Conservation (phyloP, 441 rosid genomes). For the Syzygium syzygioides region DNA sequence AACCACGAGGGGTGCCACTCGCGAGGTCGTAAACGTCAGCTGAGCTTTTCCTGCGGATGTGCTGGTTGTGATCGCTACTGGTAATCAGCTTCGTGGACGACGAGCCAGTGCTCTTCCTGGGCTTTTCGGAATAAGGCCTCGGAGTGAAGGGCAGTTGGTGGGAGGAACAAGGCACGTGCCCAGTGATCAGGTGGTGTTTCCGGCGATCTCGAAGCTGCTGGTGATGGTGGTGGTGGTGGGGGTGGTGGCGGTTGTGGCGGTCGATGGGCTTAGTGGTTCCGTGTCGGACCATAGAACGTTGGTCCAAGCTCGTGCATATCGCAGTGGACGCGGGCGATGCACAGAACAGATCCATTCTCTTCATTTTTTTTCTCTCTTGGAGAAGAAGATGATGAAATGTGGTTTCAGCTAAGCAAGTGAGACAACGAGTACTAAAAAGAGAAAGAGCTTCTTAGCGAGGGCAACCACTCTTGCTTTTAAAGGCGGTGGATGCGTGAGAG, state of each 20-base stretch:
- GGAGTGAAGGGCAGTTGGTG: conserved; percentile 50
- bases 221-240: background rate
- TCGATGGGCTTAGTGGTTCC: conserved; percentile 24
- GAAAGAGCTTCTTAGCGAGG: conserved; percentile 7
- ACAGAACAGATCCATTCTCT: conserved; percentile 63
- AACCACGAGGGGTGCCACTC: conserved; percentile 17
- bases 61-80: background rate
- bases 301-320: conserved; percentile 43
- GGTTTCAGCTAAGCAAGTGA: background rate
- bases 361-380: conserved; percentile 30
- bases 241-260: background rate
- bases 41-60: conserved; percentile 48
- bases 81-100: conserved; percentile 12
- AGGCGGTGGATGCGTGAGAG: background rate
- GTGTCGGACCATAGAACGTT: conserved; percentile 34
- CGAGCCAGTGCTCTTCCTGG: conserved; percentile 8
- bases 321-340: conserved; percentile 86
- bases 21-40: conserved; percentile 39
- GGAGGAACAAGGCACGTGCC: conserved; percentile 36
- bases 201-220: background rate
- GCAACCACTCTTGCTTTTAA: conserved; percentile 13
- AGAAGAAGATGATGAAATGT: background rate
- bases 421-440: background rate
- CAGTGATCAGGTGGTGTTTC: conserved; percentile 1
- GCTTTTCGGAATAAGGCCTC: conserved; percentile 16